Evolutionary conservation across 345 rosid genomes (phyloP).

Genomic region (Populus ilicifolia): DNA sequence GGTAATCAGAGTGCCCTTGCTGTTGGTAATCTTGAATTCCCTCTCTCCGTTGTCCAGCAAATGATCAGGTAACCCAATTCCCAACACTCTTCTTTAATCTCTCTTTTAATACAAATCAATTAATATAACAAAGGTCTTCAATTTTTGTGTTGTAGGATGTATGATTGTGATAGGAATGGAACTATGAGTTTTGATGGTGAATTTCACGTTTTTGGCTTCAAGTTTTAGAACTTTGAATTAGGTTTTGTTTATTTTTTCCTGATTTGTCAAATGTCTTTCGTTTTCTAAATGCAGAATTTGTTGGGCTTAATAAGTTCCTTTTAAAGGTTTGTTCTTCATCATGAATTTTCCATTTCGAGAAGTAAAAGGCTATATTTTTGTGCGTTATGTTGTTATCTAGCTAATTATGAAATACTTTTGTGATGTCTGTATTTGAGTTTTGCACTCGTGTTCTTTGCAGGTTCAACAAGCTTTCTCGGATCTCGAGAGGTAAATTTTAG

Average conservation of each 20-base stretch:
- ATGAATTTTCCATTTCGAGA: not conserved
- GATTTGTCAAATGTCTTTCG: not conserved
- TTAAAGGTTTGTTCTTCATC: constrained; percentile 43
- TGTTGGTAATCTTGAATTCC: constrained; percentile 53
- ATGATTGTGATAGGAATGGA: constrained; percentile 65
- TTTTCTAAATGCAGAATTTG: constrained; percentile 42
- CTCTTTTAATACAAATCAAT: not conserved
- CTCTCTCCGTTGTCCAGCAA: constrained; percentile 57
- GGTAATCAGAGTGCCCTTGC: constrained; percentile 49
- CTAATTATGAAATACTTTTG: not conserved
- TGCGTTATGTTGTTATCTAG: not conserved
- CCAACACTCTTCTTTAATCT: not conserved
- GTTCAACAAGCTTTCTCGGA: constrained; percentile 64
- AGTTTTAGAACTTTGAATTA: not conserved
- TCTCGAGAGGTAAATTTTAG: constrained; percentile 45
- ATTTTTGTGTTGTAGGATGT: constrained; percentile 42
- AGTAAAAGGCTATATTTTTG: not conserved
- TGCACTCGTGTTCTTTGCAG: constrained; percentile 23
- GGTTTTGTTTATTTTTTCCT: not conserved
- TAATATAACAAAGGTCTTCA: not conserved
- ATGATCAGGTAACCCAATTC: constrained; percentile 55
- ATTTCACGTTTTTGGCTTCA: not conserved
- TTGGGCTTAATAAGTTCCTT: constrained; percentile 64
- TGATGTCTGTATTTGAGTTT: not conserved
- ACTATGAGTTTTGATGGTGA: constrained; percentile 65